Evolutionary conservation across 768 basidiomycete species (phyloP), one percentile per base, ranked within the genome.

Genomic region (Lyophyllum decastes): DNA sequence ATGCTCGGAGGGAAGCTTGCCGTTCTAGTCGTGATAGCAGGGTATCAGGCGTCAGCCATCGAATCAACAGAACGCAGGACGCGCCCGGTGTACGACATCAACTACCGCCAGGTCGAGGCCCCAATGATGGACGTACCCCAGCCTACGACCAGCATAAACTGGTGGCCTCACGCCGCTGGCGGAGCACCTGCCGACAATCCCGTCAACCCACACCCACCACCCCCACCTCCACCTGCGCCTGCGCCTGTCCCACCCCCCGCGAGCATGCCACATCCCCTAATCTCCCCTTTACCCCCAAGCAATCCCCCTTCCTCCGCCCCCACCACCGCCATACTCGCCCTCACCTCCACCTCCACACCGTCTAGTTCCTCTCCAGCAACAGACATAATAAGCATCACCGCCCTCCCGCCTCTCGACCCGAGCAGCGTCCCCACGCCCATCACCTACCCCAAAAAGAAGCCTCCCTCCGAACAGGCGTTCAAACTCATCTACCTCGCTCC

Each of bases 401-500:
- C 58, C 25, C 35, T 33, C 2, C 44, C 61, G 4, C 58, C 55
- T 16, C 43, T 58, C 19, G 48, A 54, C 30, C 58, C 59, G 17
- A 48, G 53, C 30, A 16, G 49, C 26, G 24, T 52, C 21, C 49
- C 61, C 17, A 51, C 35, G 35, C 27, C 58, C 16, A 35, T 49
- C 6, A 24, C 27, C 14, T 17, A 48, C 27, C 48, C 62, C 7
- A 52, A 57, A 30, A 56, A 58, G 16, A 25, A 35, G 16, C 51
- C 48, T 5, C 27, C 60, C 21, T 33, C 44, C 11, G 30, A 27
- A 19, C n/a, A 45, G 16, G 43, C 51, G 6, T 66, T 54, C 52
- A 61, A 57, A 26, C 45, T 63, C 4, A 52, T 57, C 2, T 66
- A 72, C 44, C 61, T 78, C 17, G 55, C 72, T 1, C 74, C 77